Evolutionary conservation across 192 early-diverging fungal genomes (phyloP), one percentile per base, ranked within the genome.

Genomic region (Rhizophlyctis rosea): DNA sequence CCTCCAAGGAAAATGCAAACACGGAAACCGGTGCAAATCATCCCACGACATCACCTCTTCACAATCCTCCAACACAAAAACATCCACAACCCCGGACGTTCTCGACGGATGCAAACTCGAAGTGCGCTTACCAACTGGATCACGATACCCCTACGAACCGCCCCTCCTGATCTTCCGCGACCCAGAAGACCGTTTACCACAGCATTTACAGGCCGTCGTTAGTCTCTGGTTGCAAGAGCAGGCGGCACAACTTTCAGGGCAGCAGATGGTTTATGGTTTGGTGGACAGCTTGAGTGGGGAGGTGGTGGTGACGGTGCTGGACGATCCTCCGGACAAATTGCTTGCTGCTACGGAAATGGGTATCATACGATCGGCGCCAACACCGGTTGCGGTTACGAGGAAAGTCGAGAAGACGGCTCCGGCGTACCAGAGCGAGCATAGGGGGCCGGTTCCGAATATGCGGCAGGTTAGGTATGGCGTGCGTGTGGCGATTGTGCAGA

Each of bases 401-500:
- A 28, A 54, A 39, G 28, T 54, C 14, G 57, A 58, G 21, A 28
- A 62, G 49, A 16, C 13, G 47, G 25, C 1, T 48, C 32, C 50
- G 50, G 24, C 61, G 50, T 21, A 62, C 61, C 23, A 30, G 21
- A 35, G 64, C 59, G n/a, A 32, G 23, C 21, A 21, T 5, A 33
- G 56, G 64, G 18, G 24, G 13, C 11, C 14, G 24, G 4, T 16
- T 24, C 34, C 65, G 23, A 23, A 34, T 25, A 44, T 27, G 5
- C 39, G 51, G 35, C 34, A 52, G 30, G 59, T 74, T 7, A 2
- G 53, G 16, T 67, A 50, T 23, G 59, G 54, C 1, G 48, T 69
- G 24, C 57, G 63, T 23, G 72, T 78, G 14, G 63, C 59, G 3
- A 53, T 78, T 21, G 55, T 54, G 35, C 59, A 71, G 62, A 77